Conservation (phyloP, 345 rosid species). For the Lepidium sativum region DNA sequence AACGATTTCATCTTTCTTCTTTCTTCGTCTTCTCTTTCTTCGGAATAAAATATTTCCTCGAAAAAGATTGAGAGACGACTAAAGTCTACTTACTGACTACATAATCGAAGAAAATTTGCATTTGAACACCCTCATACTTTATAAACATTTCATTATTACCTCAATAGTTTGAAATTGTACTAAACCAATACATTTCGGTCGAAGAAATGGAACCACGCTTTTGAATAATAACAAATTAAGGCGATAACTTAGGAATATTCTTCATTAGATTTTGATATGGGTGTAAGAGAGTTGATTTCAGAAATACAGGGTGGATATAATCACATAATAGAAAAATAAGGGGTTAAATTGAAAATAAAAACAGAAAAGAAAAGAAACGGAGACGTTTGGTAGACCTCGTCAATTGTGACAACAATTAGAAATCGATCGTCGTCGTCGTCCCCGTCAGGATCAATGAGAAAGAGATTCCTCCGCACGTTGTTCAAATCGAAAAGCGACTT, state of each 20-base stretch:
- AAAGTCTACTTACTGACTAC: not conserved
- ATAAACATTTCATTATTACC: not conserved
- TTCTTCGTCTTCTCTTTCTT: constrained; percentile 1
- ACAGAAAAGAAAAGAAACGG: not conserved
- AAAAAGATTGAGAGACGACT: not conserved
- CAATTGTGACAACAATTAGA: constrained; percentile 12
- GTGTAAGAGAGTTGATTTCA: not conserved
- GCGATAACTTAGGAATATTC: not conserved
- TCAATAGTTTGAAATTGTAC: not conserved
- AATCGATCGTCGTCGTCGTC: constrained; percentile 21
- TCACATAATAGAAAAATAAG: not conserved
- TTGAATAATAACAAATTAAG: not conserved
- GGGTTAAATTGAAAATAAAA: not conserved
- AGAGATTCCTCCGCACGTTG: constrained; percentile 29
- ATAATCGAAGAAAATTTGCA: not conserved
- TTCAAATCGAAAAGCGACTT: constrained; percentile 20
- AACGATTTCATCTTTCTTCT: constrained; percentile 6
- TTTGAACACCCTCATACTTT: not conserved
- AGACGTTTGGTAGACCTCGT: constrained; percentile 18
- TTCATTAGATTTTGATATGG: not conserved
- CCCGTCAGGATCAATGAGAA: constrained; percentile 9
- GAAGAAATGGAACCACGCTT: not conserved
- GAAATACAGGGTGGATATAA: not conserved
- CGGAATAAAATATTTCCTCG: not conserved
- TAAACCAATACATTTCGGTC: not conserved